Evolutionary conservation across 495 filamentous ascomycete genomes (phyloP), one percentile per base, ranked within the genome.

Genomic region (Penicillium fimorum): DNA sequence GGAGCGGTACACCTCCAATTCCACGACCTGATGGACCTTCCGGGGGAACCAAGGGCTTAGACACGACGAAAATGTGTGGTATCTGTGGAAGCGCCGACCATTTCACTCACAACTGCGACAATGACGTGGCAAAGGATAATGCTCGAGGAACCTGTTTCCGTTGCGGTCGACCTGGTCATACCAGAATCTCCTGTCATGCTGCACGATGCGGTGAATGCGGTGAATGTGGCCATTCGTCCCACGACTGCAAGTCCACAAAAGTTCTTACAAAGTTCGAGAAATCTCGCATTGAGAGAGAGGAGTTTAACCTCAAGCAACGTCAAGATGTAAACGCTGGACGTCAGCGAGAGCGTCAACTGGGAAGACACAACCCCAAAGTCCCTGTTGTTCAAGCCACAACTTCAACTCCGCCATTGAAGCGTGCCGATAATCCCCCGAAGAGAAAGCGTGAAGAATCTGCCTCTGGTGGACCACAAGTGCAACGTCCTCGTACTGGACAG

Each of bases 51-150:
- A 75, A 69, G 53, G 76, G 76, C 5, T 55, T 82, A 17, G 78
- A 82, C 44, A 64, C 69, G 8, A 73, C 62, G 2, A 68, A 62
- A 42, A 69, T 62, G 47, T 83, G 80, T 66, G 70, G 66, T 0
- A 56, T 69, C 2, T 83, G 80, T 60, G 80, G 80, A 46, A 80
- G 78, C 52, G 71, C 64, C 49, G 57, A 64, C 12, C 80, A 83
- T 56, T 74, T 74, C 52, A 78, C 77, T 1, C 64, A 67, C 38
- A 69, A 74, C 22, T 83, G 80, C 47, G 77, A 82, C 44, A 81
- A 81, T 55, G 52, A 56, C 8, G 73, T 74, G 11, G 76, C 73
- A 17, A 67, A 70, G 43, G 69, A 70, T 24, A 63, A 58, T 24
- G 64, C 69, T 22, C 57, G 64, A 32, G 72, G 73, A 25, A 70